Evolutionary conservation across 2,329 filamentous ascomycete genomes (phyloP).

Genomic region (Pseudogymnoascus sp.): DNA sequence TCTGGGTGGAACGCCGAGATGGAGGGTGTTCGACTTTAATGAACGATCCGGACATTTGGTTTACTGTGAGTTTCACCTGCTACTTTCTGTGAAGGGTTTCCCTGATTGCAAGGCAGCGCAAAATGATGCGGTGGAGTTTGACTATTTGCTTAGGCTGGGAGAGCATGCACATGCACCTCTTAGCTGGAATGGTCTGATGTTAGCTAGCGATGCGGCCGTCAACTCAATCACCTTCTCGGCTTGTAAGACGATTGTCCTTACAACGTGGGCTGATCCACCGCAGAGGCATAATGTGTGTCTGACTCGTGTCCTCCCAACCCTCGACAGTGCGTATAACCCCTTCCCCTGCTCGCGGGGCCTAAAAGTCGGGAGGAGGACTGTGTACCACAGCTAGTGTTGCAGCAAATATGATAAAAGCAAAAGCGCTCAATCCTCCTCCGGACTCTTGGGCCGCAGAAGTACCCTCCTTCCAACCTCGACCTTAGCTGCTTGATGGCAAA

Average conservation of each 20-base stretch:
- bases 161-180: too few species aligned
- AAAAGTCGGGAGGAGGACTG: background rate
- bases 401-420: background rate
- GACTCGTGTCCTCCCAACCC: background rate
- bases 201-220: background rate
- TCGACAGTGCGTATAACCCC: background rate
- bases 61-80: background rate
- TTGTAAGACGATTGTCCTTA: background rate
- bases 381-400: background rate
- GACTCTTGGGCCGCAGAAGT: background rate
- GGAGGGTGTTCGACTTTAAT: conserved; percentile 5
- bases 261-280: background rate
- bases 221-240: background rate
- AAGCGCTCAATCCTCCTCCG: background rate
- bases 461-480: background rate
- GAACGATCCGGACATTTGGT: background rate
- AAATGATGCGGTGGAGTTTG: background rate
- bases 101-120: background rate
- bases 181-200: background rate
- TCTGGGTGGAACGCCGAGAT: background rate
- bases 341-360: background rate
- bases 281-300: background rate
- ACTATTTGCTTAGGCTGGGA: background rate
- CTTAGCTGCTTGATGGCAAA: background rate
- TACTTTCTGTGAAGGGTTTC: background rate